Percentiles rank a stretch among this genome's conserved stretches.
Evolutionary conservation across 1,284 basidiomycete species (phyloP).

Genomic region (Pholiota adiposa): DNA sequence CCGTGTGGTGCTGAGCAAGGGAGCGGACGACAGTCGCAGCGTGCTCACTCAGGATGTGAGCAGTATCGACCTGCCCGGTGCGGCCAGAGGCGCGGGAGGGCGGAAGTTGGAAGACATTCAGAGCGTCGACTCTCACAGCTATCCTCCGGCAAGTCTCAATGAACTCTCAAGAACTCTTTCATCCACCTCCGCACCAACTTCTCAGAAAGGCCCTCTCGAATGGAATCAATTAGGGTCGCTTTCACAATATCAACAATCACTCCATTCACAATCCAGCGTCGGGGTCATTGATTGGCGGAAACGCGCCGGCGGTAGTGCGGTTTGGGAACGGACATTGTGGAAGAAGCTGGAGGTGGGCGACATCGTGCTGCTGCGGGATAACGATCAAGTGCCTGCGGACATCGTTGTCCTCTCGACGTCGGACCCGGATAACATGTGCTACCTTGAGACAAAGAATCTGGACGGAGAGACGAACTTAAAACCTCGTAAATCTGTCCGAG

Average conservation of each 20-base stretch:
- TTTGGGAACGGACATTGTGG: slow-evolving; percentile 97
- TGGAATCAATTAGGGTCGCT: slow-evolving; percentile 42
- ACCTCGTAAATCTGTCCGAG: slow-evolving; percentile 77
- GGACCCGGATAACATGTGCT: slow-evolving; percentile 84
- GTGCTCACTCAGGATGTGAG: slow-evolving; percentile 44
- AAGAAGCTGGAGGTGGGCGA: slow-evolving; percentile 99
- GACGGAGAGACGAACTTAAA: slow-evolving; percentile 99
- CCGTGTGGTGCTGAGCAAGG: slow-evolving; percentile 66
- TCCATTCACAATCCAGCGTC: slow-evolving; percentile 48
- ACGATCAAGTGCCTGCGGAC: slow-evolving; percentile 97
- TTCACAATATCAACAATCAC: slow-evolving; percentile 57
- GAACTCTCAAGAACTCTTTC: slow-evolving; percentile 40
- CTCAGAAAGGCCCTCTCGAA: slow-evolving; percentile 29
- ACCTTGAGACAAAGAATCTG: slow-evolving; percentile 93
- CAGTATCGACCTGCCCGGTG: slow-evolving; percentile 41
- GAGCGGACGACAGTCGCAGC: slow-evolving; percentile 43
- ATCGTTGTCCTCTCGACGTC: slow-evolving; percentile 90
- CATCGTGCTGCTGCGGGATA: slow-evolving; percentile 86
- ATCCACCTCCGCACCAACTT: slow-evolving; percentile 22
- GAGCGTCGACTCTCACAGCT: slow-evolving; percentile 67
- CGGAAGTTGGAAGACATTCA: slow-evolving; percentile 69
- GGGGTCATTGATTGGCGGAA: slow-evolving; percentile 85
- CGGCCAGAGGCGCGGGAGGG: slow-evolving; percentile 42
- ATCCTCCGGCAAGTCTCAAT: slow-evolving; percentile 49
- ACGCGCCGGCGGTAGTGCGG: slow-evolving; percentile 70